A percentile compares a stretch with the other conserved stretches of the same genome.
Evolutionary conservation across 495 filamentous ascomycete genomes (phyloP).

Genomic region (Aspergillus baeticus): DNA sequence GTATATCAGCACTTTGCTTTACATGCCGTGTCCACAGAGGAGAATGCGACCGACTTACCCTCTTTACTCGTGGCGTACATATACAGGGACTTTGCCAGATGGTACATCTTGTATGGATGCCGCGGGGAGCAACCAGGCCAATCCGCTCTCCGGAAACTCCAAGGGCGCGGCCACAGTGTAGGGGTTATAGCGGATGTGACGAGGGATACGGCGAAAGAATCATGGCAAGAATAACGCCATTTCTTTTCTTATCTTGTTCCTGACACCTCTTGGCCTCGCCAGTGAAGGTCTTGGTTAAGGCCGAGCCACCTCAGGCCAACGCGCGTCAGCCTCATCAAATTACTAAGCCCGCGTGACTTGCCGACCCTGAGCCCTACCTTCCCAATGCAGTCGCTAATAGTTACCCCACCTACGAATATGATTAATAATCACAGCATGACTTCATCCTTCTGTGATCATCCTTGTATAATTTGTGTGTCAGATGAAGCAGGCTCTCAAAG

Average conservation of each 20-base stretch:
- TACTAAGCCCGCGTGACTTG: neutral
- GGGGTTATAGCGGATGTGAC: slow-evolving; percentile 21
- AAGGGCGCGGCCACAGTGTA: slow-evolving; percentile 1
- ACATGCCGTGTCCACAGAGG: neutral
- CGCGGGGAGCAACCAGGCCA: slow-evolving; percentile 1
- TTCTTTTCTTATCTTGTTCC: neutral
- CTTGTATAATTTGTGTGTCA: neutral
- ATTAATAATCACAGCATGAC: slow-evolving; percentile 14
- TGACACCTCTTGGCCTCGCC: neutral
- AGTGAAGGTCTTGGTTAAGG: neutral
- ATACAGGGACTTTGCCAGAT: slow-evolving; percentile 93
- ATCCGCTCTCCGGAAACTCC: neutral
- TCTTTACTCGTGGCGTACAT: slow-evolving; percentile 94
- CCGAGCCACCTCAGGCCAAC: slow-evolving; percentile 12
- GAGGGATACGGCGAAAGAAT: slow-evolving; percentile 13
- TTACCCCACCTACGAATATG: neutral
- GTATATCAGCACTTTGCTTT: neutral
- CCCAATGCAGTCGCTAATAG: slow-evolving; percentile 2
- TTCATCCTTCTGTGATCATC: neutral
- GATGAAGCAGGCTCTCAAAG: neutral
- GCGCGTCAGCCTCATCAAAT: slow-evolving; percentile 27
- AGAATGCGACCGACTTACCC: slow-evolving; percentile 45
- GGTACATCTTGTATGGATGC: slow-evolving; percentile 70
- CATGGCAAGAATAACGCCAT: slow-evolving; percentile 19
- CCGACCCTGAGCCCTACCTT: slow-evolving; percentile 25